Percentiles rank a stretch among this genome's conserved stretches.
Evolutionary conservation across 1,139 yeast species (phyloP).

Genomic region (Magnusiomyces paraingens): DNA sequence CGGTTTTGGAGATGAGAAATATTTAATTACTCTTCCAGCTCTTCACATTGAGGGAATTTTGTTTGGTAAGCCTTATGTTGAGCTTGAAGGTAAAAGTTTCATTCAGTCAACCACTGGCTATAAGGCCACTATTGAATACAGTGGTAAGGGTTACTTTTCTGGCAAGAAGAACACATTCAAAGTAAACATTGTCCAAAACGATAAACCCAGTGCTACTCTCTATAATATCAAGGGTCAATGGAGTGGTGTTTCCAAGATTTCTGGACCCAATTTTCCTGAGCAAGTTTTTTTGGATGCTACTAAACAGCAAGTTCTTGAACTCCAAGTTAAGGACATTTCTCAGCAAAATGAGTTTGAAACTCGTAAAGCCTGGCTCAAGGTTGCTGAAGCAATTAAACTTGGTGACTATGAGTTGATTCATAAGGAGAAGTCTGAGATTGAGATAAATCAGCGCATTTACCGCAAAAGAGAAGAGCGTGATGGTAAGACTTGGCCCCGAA

Average conservation of each 20-base stretch:
- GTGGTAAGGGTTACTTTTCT: constrained; percentile 92
- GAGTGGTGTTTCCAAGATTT: constrained; percentile 64
- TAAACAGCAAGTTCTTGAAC: constrained; percentile 43
- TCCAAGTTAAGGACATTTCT: constrained; percentile 71
- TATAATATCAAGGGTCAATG: constrained; percentile 86
- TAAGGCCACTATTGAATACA: constrained; percentile 64
- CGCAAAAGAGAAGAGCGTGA: constrained; percentile 63
- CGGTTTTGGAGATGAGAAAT: constrained; percentile 54
- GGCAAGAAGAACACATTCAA: constrained; percentile 92
- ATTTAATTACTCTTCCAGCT: constrained; percentile 86
- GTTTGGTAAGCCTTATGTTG: constrained; percentile 81
- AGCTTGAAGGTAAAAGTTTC: constrained; percentile 72
- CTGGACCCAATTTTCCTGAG: constrained; percentile 31
- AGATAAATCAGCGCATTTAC: constrained; percentile 73
- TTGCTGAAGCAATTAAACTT: constrained; percentile 74
- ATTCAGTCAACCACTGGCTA: constrained; percentile 81
- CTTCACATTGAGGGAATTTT: constrained; percentile 89
- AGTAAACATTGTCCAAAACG: constrained; percentile 64
- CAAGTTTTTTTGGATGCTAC: constrained; percentile 68
- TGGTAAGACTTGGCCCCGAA: constrained; percentile 60
- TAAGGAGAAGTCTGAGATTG: constrained; percentile 67
- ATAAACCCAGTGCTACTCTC: constrained; percentile 54
- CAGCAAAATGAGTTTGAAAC: constrained; percentile 71
- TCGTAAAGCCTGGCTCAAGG: constrained; percentile 79
- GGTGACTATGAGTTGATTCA: constrained; percentile 72